Percentiles rank a stretch among this genome's conserved stretches.
These are phyloP conservation scores for Metschnikowia amazonensis DNA, from an alignment of 805 yeast species.

Conservation along the genomic window DNA sequence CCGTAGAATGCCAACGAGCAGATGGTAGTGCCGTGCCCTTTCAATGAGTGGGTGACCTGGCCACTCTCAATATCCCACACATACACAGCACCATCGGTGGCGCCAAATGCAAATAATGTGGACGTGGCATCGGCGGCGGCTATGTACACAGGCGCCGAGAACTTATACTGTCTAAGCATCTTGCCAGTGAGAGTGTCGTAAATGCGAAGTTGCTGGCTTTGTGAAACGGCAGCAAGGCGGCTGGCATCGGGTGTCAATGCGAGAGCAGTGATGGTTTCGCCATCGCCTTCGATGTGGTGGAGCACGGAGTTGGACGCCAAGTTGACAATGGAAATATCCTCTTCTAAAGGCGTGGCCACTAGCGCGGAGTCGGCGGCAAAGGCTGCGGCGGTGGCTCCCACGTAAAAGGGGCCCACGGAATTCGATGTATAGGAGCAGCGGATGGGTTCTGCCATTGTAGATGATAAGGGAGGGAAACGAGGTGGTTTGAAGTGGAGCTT, in stretches of 20 bases:
- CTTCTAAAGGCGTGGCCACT: conserved; percentile 77
- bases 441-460: conserved; percentile 17
- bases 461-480: background rate
- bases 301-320: conserved; percentile 53
- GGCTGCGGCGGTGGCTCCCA: conserved; percentile 78
- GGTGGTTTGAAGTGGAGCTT: background rate
- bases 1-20: conserved; percentile 75
- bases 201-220: conserved; percentile 76
- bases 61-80: conserved; percentile 93
- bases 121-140: conserved; percentile 76
- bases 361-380: conserved; percentile 57
- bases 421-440: conserved; percentile 15
- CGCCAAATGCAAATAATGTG: conserved; percentile 86
- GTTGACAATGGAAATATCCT: conserved; percentile 70
- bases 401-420: conserved; percentile 76
- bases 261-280: conserved; percentile 70
- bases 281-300: conserved; percentile 77
- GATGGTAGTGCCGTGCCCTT: conserved; percentile 90
- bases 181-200: conserved; percentile 44
- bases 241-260: conserved; percentile 73
- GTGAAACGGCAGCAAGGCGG: conserved; percentile 68
- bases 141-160: conserved; percentile 79
- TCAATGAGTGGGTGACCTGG: conserved; percentile 80
- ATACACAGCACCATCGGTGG: conserved; percentile 87
- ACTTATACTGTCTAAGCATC: conserved; percentile 49